Evolutionary conservation across 2,329 filamentous ascomycete species (phyloP).

Genomic region (Fonsecaea pedrosoi): DNA sequence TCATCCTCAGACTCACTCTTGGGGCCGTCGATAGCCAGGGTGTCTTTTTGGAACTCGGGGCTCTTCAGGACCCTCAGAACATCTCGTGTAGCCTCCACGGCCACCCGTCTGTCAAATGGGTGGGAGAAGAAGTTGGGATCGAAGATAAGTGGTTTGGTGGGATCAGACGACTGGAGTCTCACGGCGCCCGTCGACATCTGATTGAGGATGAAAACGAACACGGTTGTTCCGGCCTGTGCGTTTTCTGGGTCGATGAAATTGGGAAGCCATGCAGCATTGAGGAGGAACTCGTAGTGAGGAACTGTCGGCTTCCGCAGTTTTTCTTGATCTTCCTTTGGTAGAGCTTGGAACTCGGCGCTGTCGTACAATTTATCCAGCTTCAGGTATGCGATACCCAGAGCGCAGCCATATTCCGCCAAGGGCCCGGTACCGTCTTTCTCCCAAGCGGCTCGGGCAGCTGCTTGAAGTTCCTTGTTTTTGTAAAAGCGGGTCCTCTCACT

Average conservation of each 20-base stretch:
- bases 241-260: slow-evolving; percentile 38
- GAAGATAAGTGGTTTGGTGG: slow-evolving; percentile 58
- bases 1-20: slow-evolving; percentile 61
- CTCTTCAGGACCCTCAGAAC: slow-evolving; percentile 51
- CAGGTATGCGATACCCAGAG: slow-evolving; percentile 49
- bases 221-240: slow-evolving; percentile 43
- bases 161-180: slow-evolving; percentile 60
- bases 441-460: slow-evolving; percentile 58
- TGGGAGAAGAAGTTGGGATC: slow-evolving; percentile 61
- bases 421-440: slow-evolving; percentile 50
- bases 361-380: slow-evolving; percentile 51
- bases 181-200: slow-evolving; percentile 61
- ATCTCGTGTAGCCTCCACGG: slow-evolving; percentile 59
- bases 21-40: slow-evolving; percentile 51
- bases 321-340: slow-evolving; percentile 54
- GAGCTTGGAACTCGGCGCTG: slow-evolving; percentile 58
- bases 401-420: slow-evolving; percentile 44
- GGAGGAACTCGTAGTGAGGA: slow-evolving; percentile 63
- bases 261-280: slow-evolving; percentile 30
- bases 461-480: slow-evolving; percentile 51
- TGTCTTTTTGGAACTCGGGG: slow-evolving; percentile 56
- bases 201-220: slow-evolving; percentile 62
- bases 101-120: slow-evolving; percentile 61
- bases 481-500: slow-evolving; percentile 58
- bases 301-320: slow-evolving; percentile 59